Base-by-base conservation (phyloP, 257 asterid species). In the Primulina eburnea region DNA sequence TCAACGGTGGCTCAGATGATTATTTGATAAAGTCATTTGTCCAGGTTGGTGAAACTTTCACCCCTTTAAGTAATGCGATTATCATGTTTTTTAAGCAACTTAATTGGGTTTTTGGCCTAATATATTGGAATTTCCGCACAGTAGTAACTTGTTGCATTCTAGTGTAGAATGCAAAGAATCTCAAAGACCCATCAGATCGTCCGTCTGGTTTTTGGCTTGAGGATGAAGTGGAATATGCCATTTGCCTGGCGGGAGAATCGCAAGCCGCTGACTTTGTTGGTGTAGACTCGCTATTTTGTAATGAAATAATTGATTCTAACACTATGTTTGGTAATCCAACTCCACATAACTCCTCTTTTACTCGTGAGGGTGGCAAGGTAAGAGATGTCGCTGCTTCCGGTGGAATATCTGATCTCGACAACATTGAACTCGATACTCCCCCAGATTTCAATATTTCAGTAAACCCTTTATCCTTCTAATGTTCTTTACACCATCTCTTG, bases 351-450 rank as follows among this genome's bases (percentile, higher is more conserved):
- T 71, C 64, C 62, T 59, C 74, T 67, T 78, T 79, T 17, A 69
- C 82, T 68, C 81, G 73, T 65, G 67, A 70, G 66, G 61, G 76
- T 70, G 34, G 43, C 53, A 53, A 68, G 64, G 9, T 62, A 8
- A 71, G 60, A 63, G 72, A 56, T 62, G 71, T 24, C 35, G 71
- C 62, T 69, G 75, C 86, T 17, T 1, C 69, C 62, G 43, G 73
- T 70, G 90, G 82, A 70, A 73, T 85, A 20, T 62, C 78, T 37
- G 97, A 86, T 69, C 90, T 90, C 5, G 86, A 80, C 62, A 77
- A 86, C 83, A 55, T 90, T 61, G 90, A 81, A 10, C 66, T 84
- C 18, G 98, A 86, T 59, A 78, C 88, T 67, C 96, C 86, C 64
- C 95, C 95, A 0, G 96, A 87, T 73, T 88, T 84, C 71, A 76